phyloP scores from a whole-genome alignment of 2,329 filamentous ascomycete species.

The Nigrograna mackinnonii region DNA sequence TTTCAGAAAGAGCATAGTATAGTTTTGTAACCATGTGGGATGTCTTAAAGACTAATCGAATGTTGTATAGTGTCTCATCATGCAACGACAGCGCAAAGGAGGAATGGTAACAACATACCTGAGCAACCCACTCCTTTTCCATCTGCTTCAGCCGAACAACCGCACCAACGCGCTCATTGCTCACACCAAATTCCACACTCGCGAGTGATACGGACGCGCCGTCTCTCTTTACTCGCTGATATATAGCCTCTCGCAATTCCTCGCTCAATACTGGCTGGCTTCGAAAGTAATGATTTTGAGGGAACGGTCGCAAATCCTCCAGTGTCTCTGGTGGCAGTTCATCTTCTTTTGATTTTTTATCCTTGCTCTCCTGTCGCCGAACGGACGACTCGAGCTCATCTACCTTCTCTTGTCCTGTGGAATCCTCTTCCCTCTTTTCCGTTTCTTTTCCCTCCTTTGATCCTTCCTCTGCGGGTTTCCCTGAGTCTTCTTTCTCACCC shows the following conservation, averaged over 20 bases:
- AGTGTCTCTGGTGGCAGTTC: slow-evolving; percentile 30
- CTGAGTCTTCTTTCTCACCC: too few species aligned
- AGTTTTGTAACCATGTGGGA: slow-evolving; percentile 78
- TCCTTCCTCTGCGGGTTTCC: slow-evolving; percentile 5
- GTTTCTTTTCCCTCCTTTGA: slow-evolving; percentile 9
- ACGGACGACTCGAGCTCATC: slow-evolving; percentile 31
- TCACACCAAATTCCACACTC: slow-evolving; percentile 75
- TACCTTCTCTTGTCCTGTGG: slow-evolving; percentile 28
- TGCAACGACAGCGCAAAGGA: slow-evolving; percentile 22
- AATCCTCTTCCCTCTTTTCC: slow-evolving; percentile 13
- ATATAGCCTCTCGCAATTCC: slow-evolving; percentile 72
- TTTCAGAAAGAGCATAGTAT: slow-evolving; percentile 75
- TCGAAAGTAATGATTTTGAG: slow-evolving; percentile 70
- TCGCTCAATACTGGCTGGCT: slow-evolving; percentile 77
- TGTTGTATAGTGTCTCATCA: slow-evolving; percentile 74
- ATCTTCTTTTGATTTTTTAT: slow-evolving; percentile 4
- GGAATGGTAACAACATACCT: slow-evolving; percentile 63
- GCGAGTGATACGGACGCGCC: slow-evolving; percentile 72
- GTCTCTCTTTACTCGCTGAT: slow-evolving; percentile 65
- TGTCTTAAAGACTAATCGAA: slow-evolving; percentile 99
- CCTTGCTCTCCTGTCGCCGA: slow-evolving; percentile 20
- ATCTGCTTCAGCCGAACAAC: slow-evolving; percentile 84
- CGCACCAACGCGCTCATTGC: slow-evolving; percentile 82
- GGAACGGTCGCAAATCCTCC: slow-evolving; percentile 64
- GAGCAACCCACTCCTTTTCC: slow-evolving; percentile 74